Base-by-base conservation (phyloP, 805 yeast species). In the Cyberlindnera galapagoensis region DNA sequence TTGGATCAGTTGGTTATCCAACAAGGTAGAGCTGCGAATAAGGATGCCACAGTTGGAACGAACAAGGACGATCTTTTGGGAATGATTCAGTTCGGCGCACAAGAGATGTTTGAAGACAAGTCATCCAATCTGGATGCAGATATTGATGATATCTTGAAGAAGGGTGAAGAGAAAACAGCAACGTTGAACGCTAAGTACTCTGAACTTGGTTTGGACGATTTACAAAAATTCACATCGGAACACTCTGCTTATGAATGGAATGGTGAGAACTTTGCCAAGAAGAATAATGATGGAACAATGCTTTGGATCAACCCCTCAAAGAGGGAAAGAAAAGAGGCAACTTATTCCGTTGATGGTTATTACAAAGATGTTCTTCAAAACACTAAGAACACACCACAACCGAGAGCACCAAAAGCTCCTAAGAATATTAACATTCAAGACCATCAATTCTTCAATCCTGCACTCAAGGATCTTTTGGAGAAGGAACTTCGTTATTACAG, bases 61-160 rank as follows among this genome's bases (percentile, higher is more conserved):
- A 60, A 70, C 5, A 83, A 84, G 51, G 97, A 86, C 48, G 97
- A 88, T 51, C 71, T 90, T 47, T 62, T 90, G 16, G 85, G 82
- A 30, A 92, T 92, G 97, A 90, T 90, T 56, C 97, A 90, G 57
- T 95, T 80, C 57, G 98, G 98, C 37, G 98, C 98, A 2, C 80
- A 81, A 53, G 75, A 78, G 27, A 88, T 92, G 13, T 81, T 92
- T 55, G 90, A 83, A 40, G 57, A 67, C 15, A 49, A 55, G 9
- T 45, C 57, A 5, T 43, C 29, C 4, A 53, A 37, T 44, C 37
- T 31, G 23, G 63, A 59, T 39, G 79, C 73, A 33, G 95, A 90
- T 54, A 84, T 90, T 40, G 97, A 90, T 33, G 79, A 69, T 1
- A 85, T 92, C 47, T 67, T 92, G 46, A 69, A 69, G 38, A 74